phyloP scores from a whole-genome alignment of 1,284 basidiomycete genomes.

The Ceratobasidium sp. region DNA sequence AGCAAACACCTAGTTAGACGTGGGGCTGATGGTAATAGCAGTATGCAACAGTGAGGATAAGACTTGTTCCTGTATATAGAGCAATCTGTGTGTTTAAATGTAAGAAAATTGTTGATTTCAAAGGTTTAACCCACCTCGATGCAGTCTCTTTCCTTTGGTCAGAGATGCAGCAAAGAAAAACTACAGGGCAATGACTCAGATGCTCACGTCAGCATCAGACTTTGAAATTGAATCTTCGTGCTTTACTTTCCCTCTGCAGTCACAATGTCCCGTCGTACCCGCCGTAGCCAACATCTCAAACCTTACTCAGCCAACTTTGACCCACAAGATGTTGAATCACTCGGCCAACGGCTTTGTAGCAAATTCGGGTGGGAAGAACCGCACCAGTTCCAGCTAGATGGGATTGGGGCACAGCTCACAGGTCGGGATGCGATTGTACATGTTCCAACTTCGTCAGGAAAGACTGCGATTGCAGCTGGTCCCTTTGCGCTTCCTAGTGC shows the following conservation, averaged over 20 bases:
- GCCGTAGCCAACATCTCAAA: background rate
- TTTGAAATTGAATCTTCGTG: background rate
- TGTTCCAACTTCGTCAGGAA: conserved; percentile 26
- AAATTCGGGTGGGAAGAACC: conserved; percentile 15
- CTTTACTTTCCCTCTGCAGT: background rate
- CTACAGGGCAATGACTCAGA: background rate
- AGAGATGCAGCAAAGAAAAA: background rate
- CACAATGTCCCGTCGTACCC: background rate
- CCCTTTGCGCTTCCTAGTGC: conserved; percentile 22
- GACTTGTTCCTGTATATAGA: background rate
- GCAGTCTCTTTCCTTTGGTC: background rate
- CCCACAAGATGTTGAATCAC: background rate
- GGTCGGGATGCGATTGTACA: conserved; percentile 17
- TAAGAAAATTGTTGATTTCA: background rate
- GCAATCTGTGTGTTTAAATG: background rate
- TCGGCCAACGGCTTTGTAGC: background rate
- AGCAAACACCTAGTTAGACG: background rate
- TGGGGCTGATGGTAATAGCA: background rate
- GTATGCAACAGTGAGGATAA: background rate
- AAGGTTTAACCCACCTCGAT: background rate
- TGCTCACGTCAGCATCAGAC: conserved; percentile 9
- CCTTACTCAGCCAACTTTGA: conserved; percentile 1
- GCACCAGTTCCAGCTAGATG: conserved; percentile 10
- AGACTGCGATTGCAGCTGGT: conserved; percentile 24
- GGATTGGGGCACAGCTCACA: conserved; percentile 16